phyloP scores from a whole-genome alignment of 2,329 filamentous ascomycete species.

The Penicillium sp. region DNA sequence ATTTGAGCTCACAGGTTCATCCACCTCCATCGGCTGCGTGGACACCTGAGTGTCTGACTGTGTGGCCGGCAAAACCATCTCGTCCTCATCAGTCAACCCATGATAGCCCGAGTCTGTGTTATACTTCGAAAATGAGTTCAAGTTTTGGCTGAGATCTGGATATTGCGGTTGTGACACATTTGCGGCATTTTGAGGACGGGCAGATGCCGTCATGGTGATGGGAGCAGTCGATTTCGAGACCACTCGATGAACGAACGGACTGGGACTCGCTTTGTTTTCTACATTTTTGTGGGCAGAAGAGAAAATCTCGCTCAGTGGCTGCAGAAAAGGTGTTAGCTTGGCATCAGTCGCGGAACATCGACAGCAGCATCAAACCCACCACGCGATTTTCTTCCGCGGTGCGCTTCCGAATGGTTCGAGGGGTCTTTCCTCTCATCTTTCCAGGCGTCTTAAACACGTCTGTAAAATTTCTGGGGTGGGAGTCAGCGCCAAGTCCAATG shows the following conservation, averaged over 20 bases:
- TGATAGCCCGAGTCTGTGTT: constrained; percentile 51
- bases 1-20: constrained; percentile 21
- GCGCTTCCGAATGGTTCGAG: constrained; percentile 46
- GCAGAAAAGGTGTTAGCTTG: constrained; percentile 8
- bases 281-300: constrained; percentile 40
- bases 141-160: constrained; percentile 31
- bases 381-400: constrained; percentile 44
- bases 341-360: constrained; percentile 6
- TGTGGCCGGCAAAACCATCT: constrained; percentile 36
- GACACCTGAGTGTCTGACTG: constrained; percentile 33
- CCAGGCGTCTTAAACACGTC: constrained; percentile 80
- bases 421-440: constrained; percentile 50
- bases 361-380: constrained; percentile 34
- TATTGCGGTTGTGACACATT: constrained; percentile 28
- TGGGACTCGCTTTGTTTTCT: constrained; percentile 34
- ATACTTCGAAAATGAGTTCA: constrained; percentile 41
- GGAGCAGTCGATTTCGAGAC: constrained; percentile 31
- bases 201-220: constrained; percentile 14
- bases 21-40: constrained; percentile 33
- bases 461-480: constrained; percentile 69
- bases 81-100: constrained; percentile 43
- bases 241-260: constrained; percentile 35
- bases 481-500: constrained; percentile 28
- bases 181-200: constrained; percentile 18
- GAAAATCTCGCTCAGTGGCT: constrained; percentile 51